Base-by-base conservation (phyloP, 2,329 filamentous ascomycete species). In the Incumbomyces delicatus region DNA sequence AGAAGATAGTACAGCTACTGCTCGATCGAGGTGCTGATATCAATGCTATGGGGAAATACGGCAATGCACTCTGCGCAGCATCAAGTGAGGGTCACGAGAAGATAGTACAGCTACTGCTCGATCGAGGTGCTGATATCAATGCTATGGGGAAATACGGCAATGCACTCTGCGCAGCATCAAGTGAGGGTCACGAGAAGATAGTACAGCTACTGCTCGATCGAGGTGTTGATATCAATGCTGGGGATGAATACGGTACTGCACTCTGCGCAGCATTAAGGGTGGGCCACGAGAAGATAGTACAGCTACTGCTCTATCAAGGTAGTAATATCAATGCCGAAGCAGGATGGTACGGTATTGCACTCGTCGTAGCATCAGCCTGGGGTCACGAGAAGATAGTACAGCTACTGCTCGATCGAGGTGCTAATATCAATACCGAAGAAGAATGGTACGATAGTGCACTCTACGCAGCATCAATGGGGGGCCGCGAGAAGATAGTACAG, bases 51-150 rank as follows among this genome's bases (percentile, higher is more conserved):
- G 46, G 41, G 17, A 2, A 32, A 13, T 33, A 47, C 32, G 37
- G 36, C 30, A 47, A 39, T 36, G 47, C 43, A 31, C 36, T 50
- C 13, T 43, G 35, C 16, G 44, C 39, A 10, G 50, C 50, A 44
- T 31, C 42, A 40, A 4, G 7, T 2, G 10, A 16, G 6, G 42
- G 50, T 29, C 33, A 41, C 35, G n/a, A 35, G 36, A 30, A n/a
- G 32, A 38, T 22, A n/a, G 46, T 27, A 8, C 22, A 27, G 22
- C 22, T 27, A 27, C 8, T 27, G 8, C 22, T n/a, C n/a, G n/a
- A n/a, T n/a, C n/a, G n/a, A n/a, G n/a, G n/a, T n/a, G 29, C 32
- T 11, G n/a, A 10, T 33, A n/a, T n/a, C 31, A 33, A 33, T 33
- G 31, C 31, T 33, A 10, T n/a, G n/a, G 46, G 41, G 17, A 3